Conservation (phyloP, 2,329 filamentous ascomycete genomes). For the Aspergillus costaricaensis region DNA sequence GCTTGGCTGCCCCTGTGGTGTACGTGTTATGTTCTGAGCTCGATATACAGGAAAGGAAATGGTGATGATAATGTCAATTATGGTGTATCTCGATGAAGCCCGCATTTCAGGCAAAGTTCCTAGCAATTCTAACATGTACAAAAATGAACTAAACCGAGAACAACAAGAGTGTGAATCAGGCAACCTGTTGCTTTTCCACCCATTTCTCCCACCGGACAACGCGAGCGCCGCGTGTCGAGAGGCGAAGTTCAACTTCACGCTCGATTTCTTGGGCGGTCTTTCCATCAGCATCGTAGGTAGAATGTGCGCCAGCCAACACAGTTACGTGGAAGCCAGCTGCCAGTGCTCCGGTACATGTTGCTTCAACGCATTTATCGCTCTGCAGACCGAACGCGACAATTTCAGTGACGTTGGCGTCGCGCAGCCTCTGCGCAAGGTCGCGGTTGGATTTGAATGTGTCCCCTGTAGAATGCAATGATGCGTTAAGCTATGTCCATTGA, state of each 20-base stretch:
- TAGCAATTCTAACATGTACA: not conserved
- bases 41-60: no score
- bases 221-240: not conserved
- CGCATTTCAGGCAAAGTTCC: not conserved
- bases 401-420: not conserved
- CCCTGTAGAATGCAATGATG: not conserved
- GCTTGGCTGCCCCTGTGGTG: no score
- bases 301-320: conserved; percentile 5
- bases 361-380: conserved; percentile 2
- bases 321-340: conserved; percentile 5
- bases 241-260: conserved; percentile 1
- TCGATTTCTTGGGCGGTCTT: not conserved
- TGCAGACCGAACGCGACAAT: conserved; percentile 2
- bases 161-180: not conserved
- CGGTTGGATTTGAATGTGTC: conserved; percentile 10
- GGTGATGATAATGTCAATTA: no score
- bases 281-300: not conserved
- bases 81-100: no score
- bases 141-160: not conserved
- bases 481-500: not conserved
- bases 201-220: not conserved
- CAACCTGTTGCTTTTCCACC: not conserved
- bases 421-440: not conserved
- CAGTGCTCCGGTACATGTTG: conserved; percentile 5
- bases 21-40: no score